Conservation (phyloP, 768 basidiomycete species). For the Paxillus involutus region DNA sequence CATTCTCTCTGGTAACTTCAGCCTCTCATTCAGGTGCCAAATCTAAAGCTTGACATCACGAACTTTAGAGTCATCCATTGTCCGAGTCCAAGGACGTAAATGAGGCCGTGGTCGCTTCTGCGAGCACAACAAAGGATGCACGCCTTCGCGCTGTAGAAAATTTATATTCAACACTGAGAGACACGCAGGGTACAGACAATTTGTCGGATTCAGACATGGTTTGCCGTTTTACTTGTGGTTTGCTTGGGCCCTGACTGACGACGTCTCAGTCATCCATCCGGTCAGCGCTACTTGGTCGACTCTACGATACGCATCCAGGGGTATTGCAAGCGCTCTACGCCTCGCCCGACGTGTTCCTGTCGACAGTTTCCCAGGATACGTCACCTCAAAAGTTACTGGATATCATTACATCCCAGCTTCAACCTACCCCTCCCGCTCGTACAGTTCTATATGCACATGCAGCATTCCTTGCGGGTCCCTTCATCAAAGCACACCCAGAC, state of each 20-base stretch:
- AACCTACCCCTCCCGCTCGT: slow-evolving; percentile 46
- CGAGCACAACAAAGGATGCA: slow-evolving; percentile 58
- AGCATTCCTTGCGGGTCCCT: slow-evolving; percentile 51
- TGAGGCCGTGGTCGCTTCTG: slow-evolving; percentile 52
- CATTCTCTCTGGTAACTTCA: slow-evolving; percentile 53
- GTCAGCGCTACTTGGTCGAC: slow-evolving; percentile 65
- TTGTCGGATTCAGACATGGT: slow-evolving; percentile 39
- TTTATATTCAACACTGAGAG: slow-evolving; percentile 43
- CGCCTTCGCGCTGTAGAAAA: slow-evolving; percentile 60
- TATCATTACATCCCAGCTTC: slow-evolving; percentile 23
- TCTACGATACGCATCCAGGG: slow-evolving; percentile 58
- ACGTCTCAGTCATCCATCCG: slow-evolving; percentile 49
- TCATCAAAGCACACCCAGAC: slow-evolving; percentile 34
- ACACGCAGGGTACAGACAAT: slow-evolving; percentile 1
- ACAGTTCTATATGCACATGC: slow-evolving; percentile 54
- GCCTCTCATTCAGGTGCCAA: not conserved
- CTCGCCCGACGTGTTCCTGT: slow-evolving; percentile 44
- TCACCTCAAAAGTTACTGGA: slow-evolving; percentile 25
- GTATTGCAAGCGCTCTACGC: slow-evolving; percentile 74
- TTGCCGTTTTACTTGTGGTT: not conserved
- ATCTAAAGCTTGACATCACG: not conserved
- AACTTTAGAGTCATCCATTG: slow-evolving; percentile 20
- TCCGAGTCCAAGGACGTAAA: slow-evolving; percentile 36
- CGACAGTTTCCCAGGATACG: slow-evolving; percentile 23
- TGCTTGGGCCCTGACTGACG: slow-evolving; percentile 1